Base-by-base conservation (phyloP, 2,329 filamentous ascomycete genomes). In the Didymella sp. region DNA sequence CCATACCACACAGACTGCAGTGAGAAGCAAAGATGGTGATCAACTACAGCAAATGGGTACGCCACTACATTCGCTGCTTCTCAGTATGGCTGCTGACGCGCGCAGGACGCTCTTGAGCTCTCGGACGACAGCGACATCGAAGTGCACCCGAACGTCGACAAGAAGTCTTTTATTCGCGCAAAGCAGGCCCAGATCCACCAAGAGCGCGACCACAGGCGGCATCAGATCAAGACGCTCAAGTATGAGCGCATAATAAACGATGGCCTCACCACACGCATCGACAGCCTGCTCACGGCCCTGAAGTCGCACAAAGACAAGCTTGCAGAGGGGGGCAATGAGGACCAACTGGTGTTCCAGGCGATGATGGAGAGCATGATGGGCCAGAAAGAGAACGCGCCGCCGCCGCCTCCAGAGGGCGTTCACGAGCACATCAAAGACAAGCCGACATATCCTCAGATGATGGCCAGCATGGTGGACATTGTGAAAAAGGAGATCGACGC, bases 101-200 rank as follows among this genome's bases (percentile, higher is more conserved):
- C 30, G 25, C 59, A 91, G 88, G 90, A 98, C 76, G 89, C 90
- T 58, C 86, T 99, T 73, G 95, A 99, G 87, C 88, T 99, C 74
- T 96, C 92, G 72, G 95, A 99, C 78, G 95, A 99, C 79, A 97
- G 92, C 48, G 95, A 99, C 73, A 89, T 99, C 70, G 95, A 99
- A 80, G 95, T 98, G 48, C 95, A 99, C 78, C 95, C 95, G 59
- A 99, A 99, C 75, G 95, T 99, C 75, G 95, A 99, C 81, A 99
- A 99, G 78, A 87, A 89, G 48, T 98, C 94, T 59, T 99, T 99
- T 78, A 99, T 99, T 76, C 91, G 94, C 64, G 96, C 95, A 64
- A 99, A 99, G 80, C 95, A 98, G 81, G 89, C 88, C 69, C 93
- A 99, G 79, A 99, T 99, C 70, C 95, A 99, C 77, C 87, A 93